Percentiles rank a stretch among this genome's conserved stretches.
phyloP scores from a whole-genome alignment of 805 yeast species.

The Candida andamanensis region DNA sequence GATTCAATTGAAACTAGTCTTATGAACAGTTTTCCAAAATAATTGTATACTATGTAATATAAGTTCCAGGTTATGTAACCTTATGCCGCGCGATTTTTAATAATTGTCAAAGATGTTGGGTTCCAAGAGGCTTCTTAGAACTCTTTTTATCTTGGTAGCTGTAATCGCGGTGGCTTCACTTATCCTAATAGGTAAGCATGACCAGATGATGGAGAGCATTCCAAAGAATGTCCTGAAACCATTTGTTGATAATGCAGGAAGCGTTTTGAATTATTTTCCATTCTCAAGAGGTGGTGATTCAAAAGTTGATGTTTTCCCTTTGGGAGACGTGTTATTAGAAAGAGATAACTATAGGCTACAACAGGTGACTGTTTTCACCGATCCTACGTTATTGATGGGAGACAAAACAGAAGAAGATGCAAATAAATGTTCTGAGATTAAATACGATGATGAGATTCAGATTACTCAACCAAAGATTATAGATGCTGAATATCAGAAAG shows the following conservation, averaged over 20 bases:
- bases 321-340: slow-evolving; percentile 5
- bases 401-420: slow-evolving; percentile 5
- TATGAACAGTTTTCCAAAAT: slow-evolving; percentile 14
- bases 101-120: slow-evolving; percentile 6
- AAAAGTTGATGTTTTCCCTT: slow-evolving; percentile 5
- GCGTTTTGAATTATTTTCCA: slow-evolving; percentile 3
- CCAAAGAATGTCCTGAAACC: too few relatives aligned
- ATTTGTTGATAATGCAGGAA: slow-evolving; percentile 2
- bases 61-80: too few relatives aligned
- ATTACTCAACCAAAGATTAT: slow-evolving; percentile 13
- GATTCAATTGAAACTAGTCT: slow-evolving; percentile 39
- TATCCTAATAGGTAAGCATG: too few relatives aligned
- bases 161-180: slow-evolving; percentile 2
- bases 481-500: slow-evolving; percentile 13
- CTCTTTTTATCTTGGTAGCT: slow-evolving; percentile 8
- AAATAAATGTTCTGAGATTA: slow-evolving; percentile 13
- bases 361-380: slow-evolving; percentile 13
- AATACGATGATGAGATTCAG: slow-evolving; percentile 10
- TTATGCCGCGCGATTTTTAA: too few relatives aligned
- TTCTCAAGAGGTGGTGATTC: slow-evolving; percentile 1
- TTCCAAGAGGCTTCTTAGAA: slow-evolving; percentile 10
- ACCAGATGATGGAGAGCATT: too few relatives aligned
- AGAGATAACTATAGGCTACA: slow-evolving; percentile 5
- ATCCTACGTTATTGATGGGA: slow-evolving; percentile 11
- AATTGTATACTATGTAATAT: slow-evolving; percentile 4